These are phyloP conservation scores for Puccinia triticina DNA, from an alignment of 1,284 basidiomycete species.

Conservation along the genomic window DNA sequence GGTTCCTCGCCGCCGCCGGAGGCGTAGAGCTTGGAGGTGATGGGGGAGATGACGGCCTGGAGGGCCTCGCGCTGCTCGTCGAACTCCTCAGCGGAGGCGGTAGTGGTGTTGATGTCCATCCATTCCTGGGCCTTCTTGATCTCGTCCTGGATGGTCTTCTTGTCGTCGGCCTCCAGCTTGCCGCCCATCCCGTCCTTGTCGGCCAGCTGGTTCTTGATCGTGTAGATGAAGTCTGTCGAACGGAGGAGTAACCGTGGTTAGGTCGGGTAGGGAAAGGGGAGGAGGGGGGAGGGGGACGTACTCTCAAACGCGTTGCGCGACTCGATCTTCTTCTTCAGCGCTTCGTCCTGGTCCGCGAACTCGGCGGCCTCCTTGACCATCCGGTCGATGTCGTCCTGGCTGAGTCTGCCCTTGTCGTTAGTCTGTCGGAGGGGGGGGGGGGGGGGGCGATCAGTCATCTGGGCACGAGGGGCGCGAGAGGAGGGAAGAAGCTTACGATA, in stretches of 20 bases:
- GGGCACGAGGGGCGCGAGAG: too few species aligned
- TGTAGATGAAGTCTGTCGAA: conserved; percentile 63
- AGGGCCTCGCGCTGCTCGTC: conserved; percentile 78
- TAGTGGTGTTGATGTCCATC: conserved; percentile 79
- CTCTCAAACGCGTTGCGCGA: conserved; percentile 68
- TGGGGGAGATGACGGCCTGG: conserved; percentile 70
- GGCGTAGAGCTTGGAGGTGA: conserved; percentile 78
- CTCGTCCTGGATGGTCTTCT: conserved; percentile 78
- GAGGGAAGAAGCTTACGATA: conserved; percentile 73
- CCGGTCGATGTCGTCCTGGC: conserved; percentile 61
- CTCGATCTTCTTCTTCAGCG: conserved; percentile 84
- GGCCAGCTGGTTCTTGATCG: conserved; percentile 79
- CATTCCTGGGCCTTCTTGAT: conserved; percentile 89
- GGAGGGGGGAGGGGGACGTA: too few species aligned
- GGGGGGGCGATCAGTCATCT: conserved; percentile 73
- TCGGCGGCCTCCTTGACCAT: conserved; percentile 90
- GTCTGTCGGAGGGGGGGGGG: conserved; percentile 56
- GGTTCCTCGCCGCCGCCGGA: conserved; percentile 61
- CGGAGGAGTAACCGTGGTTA: not conserved
- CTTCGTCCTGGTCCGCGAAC: conserved; percentile 75
- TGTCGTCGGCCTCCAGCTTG: conserved; percentile 82
- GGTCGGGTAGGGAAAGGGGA: too few species aligned
- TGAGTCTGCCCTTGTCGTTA: conserved; percentile 51
- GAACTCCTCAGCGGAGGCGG: conserved; percentile 79
- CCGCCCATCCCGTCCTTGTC: conserved; percentile 88